Evolutionary conservation across 1,284 basidiomycete genomes (phyloP).

Genomic region (Sutorius eximius): DNA sequence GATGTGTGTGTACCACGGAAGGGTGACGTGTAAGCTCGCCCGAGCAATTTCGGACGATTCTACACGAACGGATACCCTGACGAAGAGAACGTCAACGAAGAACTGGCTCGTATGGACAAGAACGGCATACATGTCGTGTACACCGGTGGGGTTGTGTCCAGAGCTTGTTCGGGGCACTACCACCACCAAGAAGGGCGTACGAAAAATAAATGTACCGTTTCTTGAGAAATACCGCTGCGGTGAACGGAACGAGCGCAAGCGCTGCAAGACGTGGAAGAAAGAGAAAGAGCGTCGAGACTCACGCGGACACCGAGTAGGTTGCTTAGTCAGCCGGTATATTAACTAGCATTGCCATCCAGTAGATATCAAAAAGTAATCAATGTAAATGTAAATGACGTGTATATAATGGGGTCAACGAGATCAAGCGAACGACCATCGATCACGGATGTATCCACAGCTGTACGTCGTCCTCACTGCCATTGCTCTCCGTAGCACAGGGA

Average conservation of each 20-base stretch:
- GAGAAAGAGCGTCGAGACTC: background rate
- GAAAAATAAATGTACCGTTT: background rate
- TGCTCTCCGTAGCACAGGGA: background rate
- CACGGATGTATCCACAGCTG: slow-evolving; percentile 18
- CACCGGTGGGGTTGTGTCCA: slow-evolving; percentile 6
- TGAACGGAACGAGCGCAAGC: background rate
- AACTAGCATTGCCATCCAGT: too few species aligned
- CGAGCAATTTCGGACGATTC: slow-evolving; percentile 84
- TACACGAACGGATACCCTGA: slow-evolving; percentile 52
- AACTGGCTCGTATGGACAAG: background rate
- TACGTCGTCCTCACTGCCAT: slow-evolving; percentile 11
- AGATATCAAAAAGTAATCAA: too few species aligned
- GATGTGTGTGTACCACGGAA: slow-evolving; percentile 77
- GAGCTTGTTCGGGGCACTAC: background rate
- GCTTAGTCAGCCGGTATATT: slow-evolving; percentile 23
- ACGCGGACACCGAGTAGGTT: background rate
- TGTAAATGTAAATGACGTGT: too few species aligned
- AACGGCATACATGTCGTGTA: slow-evolving; percentile 19
- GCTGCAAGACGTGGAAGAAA: slow-evolving; percentile 3
- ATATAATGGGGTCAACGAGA: too few species aligned
- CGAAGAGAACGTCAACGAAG: background rate
- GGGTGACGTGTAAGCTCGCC: slow-evolving; percentile 77
- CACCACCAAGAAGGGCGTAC: slow-evolving; percentile 2
- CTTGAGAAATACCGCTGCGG: background rate
- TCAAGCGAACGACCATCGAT: background rate